Conservation (phyloP, 1,284 basidiomycete species). For the Rhodotorula mucilaginosa region DNA sequence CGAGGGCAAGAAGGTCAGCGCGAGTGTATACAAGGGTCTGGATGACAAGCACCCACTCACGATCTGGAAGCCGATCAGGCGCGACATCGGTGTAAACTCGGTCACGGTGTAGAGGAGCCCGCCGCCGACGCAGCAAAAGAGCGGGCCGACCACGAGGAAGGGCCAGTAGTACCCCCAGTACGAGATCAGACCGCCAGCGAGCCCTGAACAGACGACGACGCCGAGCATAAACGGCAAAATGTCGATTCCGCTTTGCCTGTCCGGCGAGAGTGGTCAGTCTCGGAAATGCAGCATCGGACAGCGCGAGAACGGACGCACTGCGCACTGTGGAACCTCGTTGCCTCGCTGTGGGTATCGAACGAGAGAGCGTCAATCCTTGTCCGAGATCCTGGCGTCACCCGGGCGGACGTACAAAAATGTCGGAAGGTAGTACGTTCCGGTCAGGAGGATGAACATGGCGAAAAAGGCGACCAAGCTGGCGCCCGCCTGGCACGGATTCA, state of each 20-base stretch:
- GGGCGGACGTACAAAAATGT: slow-evolving; percentile 48
- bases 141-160: slow-evolving; percentile 46
- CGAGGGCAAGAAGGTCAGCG: not conserved
- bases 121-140: slow-evolving; percentile 51
- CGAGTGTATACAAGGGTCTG: no score
- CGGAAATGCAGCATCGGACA: no score
- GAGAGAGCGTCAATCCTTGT: not conserved
- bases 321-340: not conserved
- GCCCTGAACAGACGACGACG: slow-evolving; percentile 50
- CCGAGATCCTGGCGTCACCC: not conserved
- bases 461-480: slow-evolving; percentile 49
- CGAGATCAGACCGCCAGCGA: slow-evolving; percentile 49
- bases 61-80: slow-evolving; percentile 55
- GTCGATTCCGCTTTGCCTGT: slow-evolving; percentile 53
- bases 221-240: slow-evolving; percentile 49
- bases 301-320: not conserved
- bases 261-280: slow-evolving; percentile 41
- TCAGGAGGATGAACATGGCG: slow-evolving; percentile 51
- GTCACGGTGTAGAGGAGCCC: slow-evolving; percentile 55
- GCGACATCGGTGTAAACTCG: slow-evolving; percentile 46
- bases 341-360: not conserved
- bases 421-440: slow-evolving; percentile 49
- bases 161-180: slow-evolving; percentile 51
- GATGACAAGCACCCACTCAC: slow-evolving; percentile 29
- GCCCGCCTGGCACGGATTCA: slow-evolving; percentile 25